phyloP scores from a whole-genome alignment of 2,329 filamentous ascomycete genomes.

The Penicillium crustosum region DNA sequence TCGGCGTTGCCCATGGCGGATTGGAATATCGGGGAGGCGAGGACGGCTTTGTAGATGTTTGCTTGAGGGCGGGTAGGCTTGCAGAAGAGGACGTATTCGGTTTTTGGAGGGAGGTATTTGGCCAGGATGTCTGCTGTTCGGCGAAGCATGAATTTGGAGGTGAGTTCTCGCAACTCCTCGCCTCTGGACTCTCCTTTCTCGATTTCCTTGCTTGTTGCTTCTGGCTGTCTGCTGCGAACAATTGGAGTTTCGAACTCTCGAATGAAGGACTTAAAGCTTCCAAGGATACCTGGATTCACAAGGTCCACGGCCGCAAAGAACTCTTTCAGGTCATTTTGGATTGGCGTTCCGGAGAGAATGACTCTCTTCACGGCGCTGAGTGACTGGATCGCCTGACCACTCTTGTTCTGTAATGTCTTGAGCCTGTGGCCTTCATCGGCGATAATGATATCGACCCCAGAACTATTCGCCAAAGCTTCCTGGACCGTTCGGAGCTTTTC shows the following conservation, averaged over 20 bases:
- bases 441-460: constrained; percentile 67
- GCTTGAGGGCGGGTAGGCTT: constrained; percentile 61
- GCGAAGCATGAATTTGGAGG: constrained; percentile 64
- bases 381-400: constrained; percentile 63
- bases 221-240: constrained; percentile 62
- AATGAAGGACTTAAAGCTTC: constrained; percentile 62
- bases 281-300: constrained; percentile 65
- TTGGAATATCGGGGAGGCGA: constrained; percentile 64
- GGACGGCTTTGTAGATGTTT: constrained; percentile 61
- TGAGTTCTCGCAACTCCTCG: constrained; percentile 61
- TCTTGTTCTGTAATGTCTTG: constrained; percentile 69
- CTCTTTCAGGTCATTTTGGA: constrained; percentile 67
- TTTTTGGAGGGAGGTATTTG: constrained; percentile 65
- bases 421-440: constrained; percentile 69
- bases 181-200: constrained; percentile 64
- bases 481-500: constrained; percentile 67
- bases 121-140: constrained; percentile 66
- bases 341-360: constrained; percentile 66
- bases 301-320: constrained; percentile 69
- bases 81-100: constrained; percentile 67
- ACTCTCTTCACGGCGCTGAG: constrained; percentile 61
- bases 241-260: constrained; percentile 66
- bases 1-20: constrained; percentile 62
- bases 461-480: constrained; percentile 62
- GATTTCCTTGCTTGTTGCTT: constrained; percentile 59